phyloP scores from a whole-genome alignment of 139 green algal genomes.

The Chloropicon primus region DNA sequence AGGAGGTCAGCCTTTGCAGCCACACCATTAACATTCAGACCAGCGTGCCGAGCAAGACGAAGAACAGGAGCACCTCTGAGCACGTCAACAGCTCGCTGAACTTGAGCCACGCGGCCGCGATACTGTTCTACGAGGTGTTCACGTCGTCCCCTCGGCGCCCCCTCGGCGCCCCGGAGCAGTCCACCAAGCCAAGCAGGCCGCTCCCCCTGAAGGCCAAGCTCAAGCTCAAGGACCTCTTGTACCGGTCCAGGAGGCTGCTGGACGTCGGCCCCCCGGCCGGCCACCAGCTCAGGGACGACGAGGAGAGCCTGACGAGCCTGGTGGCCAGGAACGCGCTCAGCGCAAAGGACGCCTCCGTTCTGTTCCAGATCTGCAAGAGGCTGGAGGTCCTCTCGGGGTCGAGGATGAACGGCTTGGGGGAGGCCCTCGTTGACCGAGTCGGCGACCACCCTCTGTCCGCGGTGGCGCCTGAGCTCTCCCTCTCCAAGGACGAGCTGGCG shows the following conservation, averaged over 20 bases:
- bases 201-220: not conserved
- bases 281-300: not conserved
- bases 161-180: not conserved
- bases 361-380: not conserved
- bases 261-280: not conserved
- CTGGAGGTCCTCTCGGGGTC: not conserved
- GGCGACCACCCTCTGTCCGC: not conserved
- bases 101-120: slow-evolving; percentile 7
- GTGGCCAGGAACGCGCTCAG: not conserved
- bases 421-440: not conserved
- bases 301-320: not conserved
- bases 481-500: not conserved
- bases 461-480: not conserved
- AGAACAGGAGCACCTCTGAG: slow-evolving; percentile 8
- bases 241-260: not conserved
- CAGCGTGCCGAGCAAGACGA: not conserved
- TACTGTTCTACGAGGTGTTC: slow-evolving; percentile 11
- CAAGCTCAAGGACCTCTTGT: not conserved
- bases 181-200: not conserved
- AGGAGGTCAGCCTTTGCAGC: slow-evolving; percentile 11
- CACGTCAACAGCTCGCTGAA: slow-evolving; percentile 8
- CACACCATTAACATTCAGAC: slow-evolving; percentile 6
- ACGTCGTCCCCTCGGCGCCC: not conserved
- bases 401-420: too few species aligned
- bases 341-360: not conserved